Conservation (phyloP, 768 basidiomycete species). For the Sistotremastrum suecicum region DNA sequence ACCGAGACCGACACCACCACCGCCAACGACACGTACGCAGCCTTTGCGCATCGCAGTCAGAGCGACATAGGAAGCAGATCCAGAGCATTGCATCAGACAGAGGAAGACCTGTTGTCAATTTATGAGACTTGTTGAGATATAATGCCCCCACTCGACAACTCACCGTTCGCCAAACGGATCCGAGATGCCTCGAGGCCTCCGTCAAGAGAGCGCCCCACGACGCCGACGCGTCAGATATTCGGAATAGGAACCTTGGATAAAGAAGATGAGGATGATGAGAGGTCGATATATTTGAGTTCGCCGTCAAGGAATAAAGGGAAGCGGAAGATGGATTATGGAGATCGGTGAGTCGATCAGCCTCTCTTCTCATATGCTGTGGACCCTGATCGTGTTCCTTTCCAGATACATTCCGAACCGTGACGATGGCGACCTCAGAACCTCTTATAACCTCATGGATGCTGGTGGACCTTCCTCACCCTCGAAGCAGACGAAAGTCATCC, state of each 20-base stretch:
- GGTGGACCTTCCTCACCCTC: slow-evolving; percentile 42
- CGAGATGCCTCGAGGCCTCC: background rate
- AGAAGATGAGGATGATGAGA: background rate
- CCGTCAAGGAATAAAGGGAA: background rate
- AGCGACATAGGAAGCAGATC: too few relatives aligned
- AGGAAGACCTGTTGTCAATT: too few relatives aligned
- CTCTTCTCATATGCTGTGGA: background rate
- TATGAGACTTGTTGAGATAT: too few relatives aligned
- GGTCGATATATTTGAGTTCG: background rate
- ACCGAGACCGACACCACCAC: too few relatives aligned
- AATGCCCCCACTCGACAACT: slow-evolving; percentile 5
- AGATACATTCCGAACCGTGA: slow-evolving; percentile 56
- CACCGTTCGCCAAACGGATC: slow-evolving; percentile 5
- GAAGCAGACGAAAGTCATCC: slow-evolving; percentile 43
- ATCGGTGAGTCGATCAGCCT: slow-evolving; percentile 1
- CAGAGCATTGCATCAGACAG: too few relatives aligned
- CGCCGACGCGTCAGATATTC: background rate
- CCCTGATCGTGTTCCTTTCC: slow-evolving; percentile 3
- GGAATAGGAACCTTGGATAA: slow-evolving; percentile 2
- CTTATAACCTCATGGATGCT: slow-evolving; percentile 46
- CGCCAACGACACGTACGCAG: too few relatives aligned
- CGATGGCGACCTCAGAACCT: slow-evolving; percentile 43
- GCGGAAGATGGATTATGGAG: slow-evolving; percentile 4
- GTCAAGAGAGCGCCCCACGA: slow-evolving; percentile 1
- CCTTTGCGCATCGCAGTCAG: too few relatives aligned